Evolutionary conservation across 768 basidiomycete genomes (phyloP).

Genomic region (Sistotremastrum suecicum): DNA sequence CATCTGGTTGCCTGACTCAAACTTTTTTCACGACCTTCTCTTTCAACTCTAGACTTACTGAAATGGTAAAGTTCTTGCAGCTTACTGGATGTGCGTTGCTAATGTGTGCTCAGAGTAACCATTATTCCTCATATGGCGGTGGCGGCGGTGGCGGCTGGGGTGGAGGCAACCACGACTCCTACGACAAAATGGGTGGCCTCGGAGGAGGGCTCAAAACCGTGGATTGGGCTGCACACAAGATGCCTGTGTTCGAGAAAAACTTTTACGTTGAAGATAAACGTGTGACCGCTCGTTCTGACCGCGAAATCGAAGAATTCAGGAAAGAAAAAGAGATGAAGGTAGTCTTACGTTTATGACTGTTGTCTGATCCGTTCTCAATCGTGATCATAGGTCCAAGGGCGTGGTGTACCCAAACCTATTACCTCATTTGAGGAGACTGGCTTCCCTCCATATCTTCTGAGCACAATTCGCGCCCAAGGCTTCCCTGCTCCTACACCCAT

Average conservation of each 20-base stretch:
- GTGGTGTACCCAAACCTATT: slow-evolving; percentile 77
- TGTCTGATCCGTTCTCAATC: neutral
- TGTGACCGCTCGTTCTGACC: slow-evolving; percentile 61
- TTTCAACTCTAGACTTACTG: too few species aligned
- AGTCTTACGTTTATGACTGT: slow-evolving; percentile 4
- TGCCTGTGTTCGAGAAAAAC: slow-evolving; percentile 93
- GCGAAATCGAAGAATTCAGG: slow-evolving; percentile 83
- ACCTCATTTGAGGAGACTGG: slow-evolving; percentile 87
- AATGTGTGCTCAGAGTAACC: slow-evolving; percentile 5
- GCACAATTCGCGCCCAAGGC: slow-evolving; percentile 86
- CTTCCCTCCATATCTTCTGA: slow-evolving; percentile 93
- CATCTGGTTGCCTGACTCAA: too few species aligned
- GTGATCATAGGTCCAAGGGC: slow-evolving; percentile 65
- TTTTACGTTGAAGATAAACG: slow-evolving; percentile 88
- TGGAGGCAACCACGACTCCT: slow-evolving; percentile 33
- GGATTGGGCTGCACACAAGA: slow-evolving; percentile 65
- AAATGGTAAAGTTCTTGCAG: too few species aligned
- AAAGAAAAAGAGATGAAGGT: slow-evolving; percentile 80
- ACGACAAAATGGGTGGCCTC: slow-evolving; percentile 65
- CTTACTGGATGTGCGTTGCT: neutral
- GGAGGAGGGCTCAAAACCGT: slow-evolving; percentile 72
- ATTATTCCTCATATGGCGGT: slow-evolving; percentile 17
- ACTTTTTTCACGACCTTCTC: too few species aligned
- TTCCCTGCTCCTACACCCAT: slow-evolving; percentile 87
- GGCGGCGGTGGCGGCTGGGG: slow-evolving; percentile 39